phyloP scores from a whole-genome alignment of 495 filamentous ascomycete genomes.

The Chaetomidium leptoderma region DNA sequence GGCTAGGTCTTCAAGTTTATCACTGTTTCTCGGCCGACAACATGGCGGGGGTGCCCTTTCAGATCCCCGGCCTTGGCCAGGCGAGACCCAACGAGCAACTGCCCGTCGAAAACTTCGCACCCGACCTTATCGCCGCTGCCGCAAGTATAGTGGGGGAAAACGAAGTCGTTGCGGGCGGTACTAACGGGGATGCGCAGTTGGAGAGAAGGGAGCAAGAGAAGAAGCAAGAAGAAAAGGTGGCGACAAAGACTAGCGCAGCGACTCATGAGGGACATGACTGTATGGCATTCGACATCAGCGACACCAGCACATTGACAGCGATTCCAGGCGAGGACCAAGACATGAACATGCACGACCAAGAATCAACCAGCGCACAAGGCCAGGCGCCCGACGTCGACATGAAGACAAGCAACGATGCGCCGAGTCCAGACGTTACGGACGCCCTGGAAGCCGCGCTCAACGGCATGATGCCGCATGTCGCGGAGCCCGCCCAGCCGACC shows the following conservation, averaged over 20 bases:
- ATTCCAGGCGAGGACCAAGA: background rate
- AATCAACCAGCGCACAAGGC: background rate
- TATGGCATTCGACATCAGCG: slow-evolving; percentile 5
- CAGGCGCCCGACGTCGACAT: slow-evolving; percentile 6
- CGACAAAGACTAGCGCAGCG: background rate
- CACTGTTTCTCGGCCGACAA: slow-evolving; percentile 13
- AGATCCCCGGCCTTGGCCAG: slow-evolving; percentile 41
- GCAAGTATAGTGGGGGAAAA: slow-evolving; percentile 15
- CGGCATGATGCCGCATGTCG: slow-evolving; percentile 28
- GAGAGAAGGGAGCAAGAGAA: slow-evolving; percentile 2
- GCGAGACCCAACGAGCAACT: slow-evolving; percentile 29
- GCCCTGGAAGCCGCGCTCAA: slow-evolving; percentile 46
- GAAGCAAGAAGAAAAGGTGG: slow-evolving; percentile 4
- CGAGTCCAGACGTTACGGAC: slow-evolving; percentile 38
- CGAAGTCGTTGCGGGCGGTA: background rate
- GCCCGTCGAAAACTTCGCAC: slow-evolving; percentile 22
- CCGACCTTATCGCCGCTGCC: slow-evolving; percentile 23
- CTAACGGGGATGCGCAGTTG: slow-evolving; percentile 12
- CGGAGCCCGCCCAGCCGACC: slow-evolving; percentile 12
- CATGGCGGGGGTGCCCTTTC: slow-evolving; percentile 42
- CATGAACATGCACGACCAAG: slow-evolving; percentile 1
- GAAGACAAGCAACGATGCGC: slow-evolving; percentile 15
- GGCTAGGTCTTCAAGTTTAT: slow-evolving; percentile 4
- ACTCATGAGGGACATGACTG: background rate
- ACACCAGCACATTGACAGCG: background rate